These are phyloP conservation scores for Salix arbutifolia DNA, from an alignment of 345 rosid genomes.

Conservation along the genomic window DNA sequence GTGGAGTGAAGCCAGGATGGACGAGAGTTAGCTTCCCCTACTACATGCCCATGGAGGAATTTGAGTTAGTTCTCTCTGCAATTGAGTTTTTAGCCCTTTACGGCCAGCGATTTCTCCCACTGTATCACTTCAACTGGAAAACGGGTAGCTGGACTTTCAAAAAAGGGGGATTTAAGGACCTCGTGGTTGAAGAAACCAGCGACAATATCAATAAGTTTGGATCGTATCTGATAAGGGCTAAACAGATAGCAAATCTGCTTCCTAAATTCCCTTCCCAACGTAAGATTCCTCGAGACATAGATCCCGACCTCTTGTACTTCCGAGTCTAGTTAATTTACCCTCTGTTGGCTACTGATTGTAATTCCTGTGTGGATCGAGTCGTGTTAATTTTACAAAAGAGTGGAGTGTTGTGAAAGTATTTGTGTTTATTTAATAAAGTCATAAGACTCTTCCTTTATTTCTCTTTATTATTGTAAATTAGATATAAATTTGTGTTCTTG, in stretches of 20 bases:
- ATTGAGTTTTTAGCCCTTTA: constrained; percentile 43
- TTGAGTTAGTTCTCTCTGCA: constrained; percentile 47
- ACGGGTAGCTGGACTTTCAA: constrained; percentile 45
- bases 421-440: too few species aligned
- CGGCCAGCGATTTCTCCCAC: constrained; percentile 48
- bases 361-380: neutral
- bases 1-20: constrained; percentile 57
- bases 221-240: constrained; percentile 29
- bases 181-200: neutral
- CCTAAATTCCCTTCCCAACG: constrained; percentile 36
- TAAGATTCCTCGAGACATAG: constrained; percentile 11
- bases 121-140: constrained; percentile 40
- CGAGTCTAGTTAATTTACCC: constrained; percentile 22
- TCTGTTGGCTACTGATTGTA: neutral
- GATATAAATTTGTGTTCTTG: too few species aligned
- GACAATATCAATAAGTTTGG: neutral
- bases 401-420: too few species aligned
- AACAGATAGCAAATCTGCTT: constrained; percentile 30
- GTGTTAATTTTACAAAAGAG: neutral
- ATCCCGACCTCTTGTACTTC: constrained; percentile 21
- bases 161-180: constrained; percentile 21
- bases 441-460: too few species aligned
- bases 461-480: too few species aligned
- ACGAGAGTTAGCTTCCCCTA: constrained; percentile 66
- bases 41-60: constrained; percentile 51